Evolutionary conservation across 495 filamentous ascomycete species (phyloP).

Genomic region (Rusavskia elegans): DNA sequence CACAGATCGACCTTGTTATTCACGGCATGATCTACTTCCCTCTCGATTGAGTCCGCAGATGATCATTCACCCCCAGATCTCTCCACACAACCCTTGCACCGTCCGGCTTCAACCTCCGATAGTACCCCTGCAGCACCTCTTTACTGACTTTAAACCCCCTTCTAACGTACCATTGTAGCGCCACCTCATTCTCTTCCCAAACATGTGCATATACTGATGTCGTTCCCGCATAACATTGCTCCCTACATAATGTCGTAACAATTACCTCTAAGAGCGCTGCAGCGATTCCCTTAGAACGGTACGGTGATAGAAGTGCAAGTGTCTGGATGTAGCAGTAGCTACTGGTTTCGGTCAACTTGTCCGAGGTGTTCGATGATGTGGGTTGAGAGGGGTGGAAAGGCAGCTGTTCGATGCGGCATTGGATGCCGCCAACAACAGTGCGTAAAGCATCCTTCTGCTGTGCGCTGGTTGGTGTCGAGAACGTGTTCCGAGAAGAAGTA

Average conservation of each 20-base stretch:
- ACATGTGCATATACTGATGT: slow-evolving; percentile 71
- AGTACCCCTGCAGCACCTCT: slow-evolving; percentile 57
- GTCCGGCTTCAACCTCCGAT: slow-evolving; percentile 64
- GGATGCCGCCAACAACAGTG: slow-evolving; percentile 66
- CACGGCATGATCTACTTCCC: no score
- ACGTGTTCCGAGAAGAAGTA: no score
- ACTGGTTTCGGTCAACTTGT: no score
- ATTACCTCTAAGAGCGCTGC: slow-evolving; percentile 35
- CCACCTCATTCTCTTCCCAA: slow-evolving; percentile 83
- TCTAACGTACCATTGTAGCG: slow-evolving; percentile 66
- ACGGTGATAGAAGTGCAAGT: slow-evolving; percentile 65
- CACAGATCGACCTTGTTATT: no score
- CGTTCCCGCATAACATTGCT: slow-evolving; percentile 23
- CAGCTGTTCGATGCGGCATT: slow-evolving; percentile 58
- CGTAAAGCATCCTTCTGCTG: slow-evolving; percentile 15
- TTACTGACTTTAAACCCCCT: slow-evolving; percentile 56
- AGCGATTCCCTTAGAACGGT: slow-evolving; percentile 65
- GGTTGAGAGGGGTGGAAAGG: slow-evolving; percentile 14
- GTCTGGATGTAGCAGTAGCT: slow-evolving; percentile 65
- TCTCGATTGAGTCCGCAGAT: background rate
- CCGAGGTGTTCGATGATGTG: no score
- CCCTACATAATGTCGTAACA: slow-evolving; percentile 15
- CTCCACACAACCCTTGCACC: slow-evolving; percentile 62
- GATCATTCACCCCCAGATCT: slow-evolving; percentile 14
- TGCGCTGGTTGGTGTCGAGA: background rate